Conservation (phyloP, 139 green algal species). For the Klebsormidium nitens region DNA sequence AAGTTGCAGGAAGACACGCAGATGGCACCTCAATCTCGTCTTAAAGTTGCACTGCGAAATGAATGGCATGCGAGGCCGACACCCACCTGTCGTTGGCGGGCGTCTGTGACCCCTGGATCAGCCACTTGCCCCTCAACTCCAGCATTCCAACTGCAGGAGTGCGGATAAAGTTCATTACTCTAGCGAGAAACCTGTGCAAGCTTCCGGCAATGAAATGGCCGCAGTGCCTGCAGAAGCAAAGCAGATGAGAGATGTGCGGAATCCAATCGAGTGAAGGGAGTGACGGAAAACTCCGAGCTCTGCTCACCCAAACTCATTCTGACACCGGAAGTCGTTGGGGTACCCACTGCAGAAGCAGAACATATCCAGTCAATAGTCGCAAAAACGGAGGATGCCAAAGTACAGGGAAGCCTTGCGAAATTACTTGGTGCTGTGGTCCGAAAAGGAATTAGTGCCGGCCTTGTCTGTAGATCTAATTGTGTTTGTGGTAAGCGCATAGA, state of each 20-base stretch:
- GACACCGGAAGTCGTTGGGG: no score
- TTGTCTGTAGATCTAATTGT: no score
- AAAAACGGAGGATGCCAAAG: no score
- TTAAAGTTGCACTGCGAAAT: neutral
- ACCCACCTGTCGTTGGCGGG: conserved; percentile 34
- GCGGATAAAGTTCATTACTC: neutral
- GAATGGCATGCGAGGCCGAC: neutral
- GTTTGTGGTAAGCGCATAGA: no score
- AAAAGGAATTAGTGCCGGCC: no score
- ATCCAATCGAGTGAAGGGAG: neutral
- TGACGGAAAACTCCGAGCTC: no score
- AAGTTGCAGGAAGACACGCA: neutral
- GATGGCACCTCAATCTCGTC: neutral
- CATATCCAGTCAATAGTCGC: no score
- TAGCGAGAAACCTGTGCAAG: neutral
- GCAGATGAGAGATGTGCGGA: neutral
- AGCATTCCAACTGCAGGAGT: conserved; percentile 86
- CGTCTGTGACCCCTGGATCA: conserved; percentile 51
- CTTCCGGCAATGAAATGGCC: neutral
- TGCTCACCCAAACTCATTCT: no score
- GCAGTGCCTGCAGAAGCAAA: neutral
- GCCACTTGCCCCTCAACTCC: conserved; percentile 75
- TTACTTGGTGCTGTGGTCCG: no score
- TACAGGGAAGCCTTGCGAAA: no score
- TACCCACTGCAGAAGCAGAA: no score